Evolutionary conservation across 768 basidiomycete species (phyloP), one percentile per base, ranked within the genome.

Genomic region (Mycena haematopus): DNA sequence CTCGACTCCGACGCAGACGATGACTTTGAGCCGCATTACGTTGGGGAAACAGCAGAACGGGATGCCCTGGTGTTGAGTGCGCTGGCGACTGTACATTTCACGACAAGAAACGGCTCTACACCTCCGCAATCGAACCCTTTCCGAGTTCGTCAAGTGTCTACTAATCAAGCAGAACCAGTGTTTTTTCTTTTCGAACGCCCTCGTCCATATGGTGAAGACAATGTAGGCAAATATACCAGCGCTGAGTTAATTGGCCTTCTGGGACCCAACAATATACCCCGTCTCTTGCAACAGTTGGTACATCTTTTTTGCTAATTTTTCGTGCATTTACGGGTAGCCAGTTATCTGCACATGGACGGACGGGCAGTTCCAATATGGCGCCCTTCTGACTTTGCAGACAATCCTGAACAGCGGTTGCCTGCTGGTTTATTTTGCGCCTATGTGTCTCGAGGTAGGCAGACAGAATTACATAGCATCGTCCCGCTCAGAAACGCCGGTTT

Each of bases 1-100:
- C 62, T 67, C 10, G 66, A 67, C 36, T 63, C 62, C n/a, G 66
- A 67, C 14, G 66, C 66, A 5, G 66, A 67, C 50, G 66, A 67
- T 36, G 66, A 67, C 2, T 67, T 60, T 25, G 66, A 67, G 29
- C 66, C 66, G 7, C 66, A 67, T 31, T 67, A 67, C 49, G 66
- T 67, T 1, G 66, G 66, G 3, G 66, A 67, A 45, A 67, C 66
- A 2, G 66, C 62, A 4, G 66, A 67, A 50, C 53, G 66, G 1
- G 66, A 67, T 54, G 66, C 54, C 0, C 42, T 67, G 29, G 66
- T 67, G 11, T 51, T 67, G 2, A 63, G 62, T 22, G 66, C 66
- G 8, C 47, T 67, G 21, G 66, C 66, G 19, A 50, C 66, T 24
- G 62, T 63, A 2, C 58, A 63, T 61, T 57, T 58, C 27, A 61